Evolutionary conservation across 1,139 yeast species (phyloP).

Genomic region (Saccharomyces hybrid): DNA sequence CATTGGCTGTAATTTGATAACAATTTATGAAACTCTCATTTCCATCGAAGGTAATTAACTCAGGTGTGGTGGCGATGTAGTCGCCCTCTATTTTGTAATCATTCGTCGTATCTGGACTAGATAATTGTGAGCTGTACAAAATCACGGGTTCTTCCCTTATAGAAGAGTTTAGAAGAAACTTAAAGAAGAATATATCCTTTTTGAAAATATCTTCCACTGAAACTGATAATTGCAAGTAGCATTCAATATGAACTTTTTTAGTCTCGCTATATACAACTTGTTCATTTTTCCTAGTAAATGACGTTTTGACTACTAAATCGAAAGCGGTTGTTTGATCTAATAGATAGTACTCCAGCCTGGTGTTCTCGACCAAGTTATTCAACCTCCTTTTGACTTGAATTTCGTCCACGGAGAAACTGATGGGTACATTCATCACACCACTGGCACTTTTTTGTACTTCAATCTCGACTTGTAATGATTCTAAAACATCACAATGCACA

Average conservation of each 20-base stretch:
- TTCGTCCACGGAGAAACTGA: not conserved
- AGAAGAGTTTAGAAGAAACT: constrained; percentile 26
- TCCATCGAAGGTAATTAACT: constrained; percentile 14
- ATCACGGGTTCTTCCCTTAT: constrained; percentile 23
- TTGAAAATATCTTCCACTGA: constrained; percentile 31
- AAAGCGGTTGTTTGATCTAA: constrained; percentile 15
- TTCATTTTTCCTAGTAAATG: constrained; percentile 5
- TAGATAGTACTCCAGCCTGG: constrained; percentile 14
- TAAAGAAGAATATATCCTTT: constrained; percentile 23
- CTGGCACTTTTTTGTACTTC: not conserved
- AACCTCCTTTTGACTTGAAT: not conserved
- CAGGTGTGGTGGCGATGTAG: constrained; percentile 15
- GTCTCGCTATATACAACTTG: constrained; percentile 12
- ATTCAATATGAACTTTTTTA: constrained; percentile 11
- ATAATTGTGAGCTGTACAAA: constrained; percentile 15
- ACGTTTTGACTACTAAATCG: constrained; percentile 10
- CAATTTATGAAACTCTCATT: constrained; percentile 23
- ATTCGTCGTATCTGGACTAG: constrained; percentile 4
- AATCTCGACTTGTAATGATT: not conserved
- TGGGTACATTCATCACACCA: not conserved
- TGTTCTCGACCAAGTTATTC: constrained; percentile 2
- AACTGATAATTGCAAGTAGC: constrained; percentile 26
- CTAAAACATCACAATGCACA: not conserved
- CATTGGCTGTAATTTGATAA: constrained; percentile 16
- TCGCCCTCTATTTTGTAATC: constrained; percentile 19